Conservation (phyloP, 768 basidiomycete species). For the Tricholoma sp. region DNA sequence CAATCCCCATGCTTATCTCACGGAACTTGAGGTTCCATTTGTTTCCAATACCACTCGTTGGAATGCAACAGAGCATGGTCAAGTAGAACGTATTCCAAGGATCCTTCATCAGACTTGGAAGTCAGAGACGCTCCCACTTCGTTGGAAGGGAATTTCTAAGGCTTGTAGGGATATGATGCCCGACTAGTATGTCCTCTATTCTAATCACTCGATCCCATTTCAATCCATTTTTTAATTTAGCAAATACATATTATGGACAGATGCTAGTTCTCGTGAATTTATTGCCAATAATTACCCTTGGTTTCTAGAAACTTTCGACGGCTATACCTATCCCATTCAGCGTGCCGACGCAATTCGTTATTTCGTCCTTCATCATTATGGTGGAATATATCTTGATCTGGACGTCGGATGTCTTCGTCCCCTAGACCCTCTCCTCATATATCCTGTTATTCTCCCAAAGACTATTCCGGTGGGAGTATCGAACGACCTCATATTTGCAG, state of each 20-base stretch:
- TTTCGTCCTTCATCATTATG: conserved; percentile 93
- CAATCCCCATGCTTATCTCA: conserved; percentile 70
- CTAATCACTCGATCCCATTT: conserved; percentile 9
- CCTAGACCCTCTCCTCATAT: conserved; percentile 79
- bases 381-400: conserved; percentile 93
- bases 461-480: conserved; percentile 97
- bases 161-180: conserved; percentile 88
- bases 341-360: conserved; percentile 98
- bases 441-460: conserved; percentile 86
- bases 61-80: conserved; percentile 58
- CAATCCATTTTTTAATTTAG: conserved; percentile 37
- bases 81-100: conserved; percentile 76
- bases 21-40: conserved; percentile 67
- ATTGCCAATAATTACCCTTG: conserved; percentile 84
- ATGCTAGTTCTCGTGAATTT: conserved; percentile 84
- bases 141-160: conserved; percentile 78
- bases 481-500: conserved; percentile 94
- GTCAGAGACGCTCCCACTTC: conserved; percentile 73
- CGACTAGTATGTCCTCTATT: conserved; percentile 73
- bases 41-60: conserved; percentile 50
- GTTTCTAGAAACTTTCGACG: conserved; percentile 92
- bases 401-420: conserved; percentile 91
- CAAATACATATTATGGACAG: conserved; percentile 97
- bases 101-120: conserved; percentile 99
- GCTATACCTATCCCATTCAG: conserved; percentile 87